Base-by-base conservation (phyloP, 768 basidiomycete genomes). In the Xerocomellus chrysenteron region DNA sequence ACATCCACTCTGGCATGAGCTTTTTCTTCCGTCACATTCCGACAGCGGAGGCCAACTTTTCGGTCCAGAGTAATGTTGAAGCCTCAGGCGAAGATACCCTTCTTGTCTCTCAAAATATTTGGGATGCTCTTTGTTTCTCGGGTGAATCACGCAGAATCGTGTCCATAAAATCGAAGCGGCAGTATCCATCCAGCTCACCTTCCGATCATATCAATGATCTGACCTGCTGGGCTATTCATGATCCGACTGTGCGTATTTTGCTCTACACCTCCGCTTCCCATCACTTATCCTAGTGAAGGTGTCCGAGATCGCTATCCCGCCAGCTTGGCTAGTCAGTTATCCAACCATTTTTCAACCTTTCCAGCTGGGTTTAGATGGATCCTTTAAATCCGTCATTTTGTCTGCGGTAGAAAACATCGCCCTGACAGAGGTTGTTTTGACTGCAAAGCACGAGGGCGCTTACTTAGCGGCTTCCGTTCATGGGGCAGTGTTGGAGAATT, bases 351-450 rank as follows among this genome's bases (percentile, higher is more conserved):
- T 80, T 59, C 57, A 47, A 42, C 59, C 66, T n/a, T 61, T 62
- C 41, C 64, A 59, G 17, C 36, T 7, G 24, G 45, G 24, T 44
- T 39, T 33, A 24, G 45, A 53, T 24, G 55, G 47, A 42, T 51
- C 43, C 17, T 51, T 26, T 5, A 68, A 60, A 56, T 60, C 62
- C 19, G 12, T 73, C 37, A 33, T 57, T 37, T 11, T 72, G 13
- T 62, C 56, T 47, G 16, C 47, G 48, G 61, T 68, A 17, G 70
- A 73, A 26, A 74, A 74, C 7, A 42, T 74, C n/a, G 49, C 60
- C 17, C 63, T 87, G n/a, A 78, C 77, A 16, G 80, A 82, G 56
- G 74, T 85, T 35, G 68, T 86, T 50, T 64, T 84, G 17, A 73
- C 76, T 17, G 84, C 86, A 21, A 72, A 81, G 46, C 80, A 83